A percentile compares a stretch with the other conserved stretches of the same genome.
These are phyloP conservation scores for Arachnomyces sp. DNA, from an alignment of 2,329 filamentous ascomycete genomes.

Conservation along the genomic window DNA sequence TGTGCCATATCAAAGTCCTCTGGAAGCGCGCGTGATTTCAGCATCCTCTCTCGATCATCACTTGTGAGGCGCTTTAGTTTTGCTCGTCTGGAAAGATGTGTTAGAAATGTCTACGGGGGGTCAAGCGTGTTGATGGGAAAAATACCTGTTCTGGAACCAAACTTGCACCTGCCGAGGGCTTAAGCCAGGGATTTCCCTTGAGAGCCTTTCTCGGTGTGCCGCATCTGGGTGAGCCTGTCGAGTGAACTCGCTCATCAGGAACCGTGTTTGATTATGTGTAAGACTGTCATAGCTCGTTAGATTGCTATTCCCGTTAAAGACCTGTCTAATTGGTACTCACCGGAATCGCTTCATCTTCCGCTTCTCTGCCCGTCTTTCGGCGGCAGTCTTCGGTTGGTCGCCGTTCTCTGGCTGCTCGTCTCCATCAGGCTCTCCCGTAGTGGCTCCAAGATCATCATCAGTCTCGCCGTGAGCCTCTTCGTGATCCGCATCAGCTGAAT, in stretches of 20 bases:
- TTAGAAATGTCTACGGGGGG: constrained; percentile 2
- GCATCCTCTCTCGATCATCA: constrained; percentile 54
- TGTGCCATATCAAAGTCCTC: constrained; percentile 54
- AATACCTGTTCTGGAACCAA: constrained; percentile 95
- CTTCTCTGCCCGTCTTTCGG: constrained; percentile 26
- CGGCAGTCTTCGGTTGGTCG: constrained; percentile 19
- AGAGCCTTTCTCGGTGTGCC: constrained; percentile 76
- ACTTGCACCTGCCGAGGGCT: constrained; percentile 92
- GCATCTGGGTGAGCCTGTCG: constrained; percentile 92
- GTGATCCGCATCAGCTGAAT: constrained; percentile 1
- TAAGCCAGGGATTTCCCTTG: constrained; percentile 80
- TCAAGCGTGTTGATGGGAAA: background rate
- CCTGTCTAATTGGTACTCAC: constrained; percentile 17
- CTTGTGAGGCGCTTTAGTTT: constrained; percentile 54
- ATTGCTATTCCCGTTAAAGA: background rate
- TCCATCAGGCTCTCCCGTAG: constrained; percentile 9
- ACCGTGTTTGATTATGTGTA: constrained; percentile 94
- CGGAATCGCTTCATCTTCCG: constrained; percentile 39
- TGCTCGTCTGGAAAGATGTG: constrained; percentile 39
- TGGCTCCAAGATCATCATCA: constrained; percentile 5
- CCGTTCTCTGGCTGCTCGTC: constrained; percentile 20
- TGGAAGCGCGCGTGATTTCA: constrained; percentile 51
- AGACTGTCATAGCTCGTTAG: constrained; percentile 47
- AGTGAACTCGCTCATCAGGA: constrained; percentile 93
- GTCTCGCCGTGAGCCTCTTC: constrained; percentile 1